Base-by-base conservation (phyloP, 352 stramenopile genomes). In the Phytophthora kernoviae region DNA sequence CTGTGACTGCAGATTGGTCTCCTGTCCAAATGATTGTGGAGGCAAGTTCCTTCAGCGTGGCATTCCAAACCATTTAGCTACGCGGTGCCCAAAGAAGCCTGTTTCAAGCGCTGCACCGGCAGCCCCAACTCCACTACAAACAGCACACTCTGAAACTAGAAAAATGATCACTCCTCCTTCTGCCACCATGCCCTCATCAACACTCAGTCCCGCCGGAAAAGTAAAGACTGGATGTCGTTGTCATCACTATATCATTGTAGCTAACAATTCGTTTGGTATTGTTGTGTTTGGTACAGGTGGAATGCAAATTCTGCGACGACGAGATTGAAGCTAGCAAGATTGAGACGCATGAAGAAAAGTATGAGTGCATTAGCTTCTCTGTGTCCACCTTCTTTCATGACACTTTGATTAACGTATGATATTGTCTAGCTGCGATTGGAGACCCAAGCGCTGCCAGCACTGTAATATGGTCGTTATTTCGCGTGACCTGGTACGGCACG, bases 401-500 rank as follows among this genome's bases (percentile, higher is more conserved):
- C 33, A 4, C 2, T 20, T 21, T 43, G 9, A 11, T 43, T 43
- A 2, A 4, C n/a, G 6, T 43, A 21, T 4, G 2, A 12, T 0
- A 22, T 33, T 43, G n/a, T 60, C 7, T 44, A 91, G 80, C 18
- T 93, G 84, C 22, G 80, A 93, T 57, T 91, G 81, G 84, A 86
- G 87, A 42, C 84, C 84, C 0, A 86, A 81, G 60, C 79, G 81
- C 17, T 93, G 84, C 41, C 82, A 91, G 41, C 79, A 90, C 51
- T 93, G 81, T 65, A 91, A 90, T 54, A 91, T 91, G 84, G 82
- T 91, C 18, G 84, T 93, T 45, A 91, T 91, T 53, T 73, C 77
- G 14, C 72, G 80, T 4, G 82, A 91, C 42, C 54, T 91, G 8
- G 33, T 46, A 1, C 79, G 81, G 1, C 84, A 93, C 55, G 84